These are phyloP conservation scores for Ophiorrhiza pumila DNA, from an alignment of 257 asterid genomes.

Conservation along the genomic window DNA sequence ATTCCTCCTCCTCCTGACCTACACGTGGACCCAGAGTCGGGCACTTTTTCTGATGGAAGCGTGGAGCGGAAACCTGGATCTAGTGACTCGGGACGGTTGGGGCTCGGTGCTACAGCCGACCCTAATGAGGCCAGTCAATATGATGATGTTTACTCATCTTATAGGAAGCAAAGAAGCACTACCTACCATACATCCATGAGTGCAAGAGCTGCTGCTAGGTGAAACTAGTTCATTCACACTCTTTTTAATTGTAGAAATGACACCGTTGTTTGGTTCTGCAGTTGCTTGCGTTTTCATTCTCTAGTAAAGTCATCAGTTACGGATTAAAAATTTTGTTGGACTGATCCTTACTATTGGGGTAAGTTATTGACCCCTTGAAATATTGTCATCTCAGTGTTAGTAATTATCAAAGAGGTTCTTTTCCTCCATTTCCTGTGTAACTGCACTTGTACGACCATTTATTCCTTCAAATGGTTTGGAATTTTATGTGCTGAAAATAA, in stretches of 20 bases:
- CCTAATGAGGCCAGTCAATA: slow-evolving; percentile 85
- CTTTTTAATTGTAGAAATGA: background rate
- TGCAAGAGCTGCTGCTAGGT: slow-evolving; percentile 60
- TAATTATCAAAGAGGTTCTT: background rate
- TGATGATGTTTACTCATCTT: slow-evolving; percentile 90
- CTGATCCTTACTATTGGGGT: background rate
- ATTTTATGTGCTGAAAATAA: background rate
- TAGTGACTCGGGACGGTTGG: slow-evolving; percentile 63
- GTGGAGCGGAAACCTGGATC: slow-evolving; percentile 64
- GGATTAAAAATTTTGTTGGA: background rate
- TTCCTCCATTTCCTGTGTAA: background rate
- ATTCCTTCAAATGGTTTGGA: background rate
- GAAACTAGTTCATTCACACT: background rate
- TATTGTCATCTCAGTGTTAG: background rate
- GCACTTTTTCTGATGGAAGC: slow-evolving; percentile 64
- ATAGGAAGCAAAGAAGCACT: slow-evolving; percentile 87
- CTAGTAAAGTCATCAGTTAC: background rate
- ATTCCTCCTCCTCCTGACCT: slow-evolving; percentile 87
- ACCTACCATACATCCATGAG: slow-evolving; percentile 80
- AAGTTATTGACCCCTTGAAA: background rate
- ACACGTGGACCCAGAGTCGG: slow-evolving; percentile 55
- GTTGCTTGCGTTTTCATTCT: background rate
- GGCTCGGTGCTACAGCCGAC: slow-evolving; percentile 77
- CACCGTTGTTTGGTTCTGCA: background rate
- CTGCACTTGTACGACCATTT: background rate